Base-by-base conservation (phyloP, 1,139 yeast genomes). In the Hansenula lynferdii region DNA sequence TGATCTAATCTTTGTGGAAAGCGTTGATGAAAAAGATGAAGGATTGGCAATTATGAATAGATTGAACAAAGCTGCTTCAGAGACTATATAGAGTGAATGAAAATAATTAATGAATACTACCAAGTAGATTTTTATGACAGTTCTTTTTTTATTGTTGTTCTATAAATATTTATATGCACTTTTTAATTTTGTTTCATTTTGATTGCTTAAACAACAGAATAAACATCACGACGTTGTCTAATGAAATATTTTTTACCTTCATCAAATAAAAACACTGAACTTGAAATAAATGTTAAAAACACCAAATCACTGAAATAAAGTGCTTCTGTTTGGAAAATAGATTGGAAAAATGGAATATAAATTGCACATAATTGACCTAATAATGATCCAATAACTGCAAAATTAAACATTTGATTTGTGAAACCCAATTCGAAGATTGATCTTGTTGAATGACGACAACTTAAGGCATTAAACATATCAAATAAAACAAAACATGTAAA, bases 1-100 rank as follows among this genome's bases (percentile, higher is more conserved):
- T 4, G 85, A 80, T 44, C 45, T 75, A 31, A 85, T 89, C 8
- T 64, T 89, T 34, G 86, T 86, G 0, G 69, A 86, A 54, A 92
- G 92, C 0, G 72, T 86, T 6, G 74, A 69, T 20, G 86, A 81
- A 48, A 59, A 67, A 1, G 70, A 82, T 39, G 94, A 89, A 54
- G 98, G 98, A 0, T 68, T 90, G 39, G 98, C 98, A 0, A 82
- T 92, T 31, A 90, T 92, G 97, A 92, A 92, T 58, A 66, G 98
- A 48, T 67, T 92, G 29, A 69, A 74, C 36, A 92, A 92, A 59
- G 98, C 98, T 3, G 95, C 98, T 0, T 65, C 74, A 5, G 76
- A 72, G 38, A 72, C 46, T 6, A 51, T 53, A 19, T 51, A 41
- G 39, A 8, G 3, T 9, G 14, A 3, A 11, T 12, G 27, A 4